These are phyloP conservation scores for Penicillium verhagenii DNA, from an alignment of 495 filamentous ascomycete genomes.

Conservation along the genomic window DNA sequence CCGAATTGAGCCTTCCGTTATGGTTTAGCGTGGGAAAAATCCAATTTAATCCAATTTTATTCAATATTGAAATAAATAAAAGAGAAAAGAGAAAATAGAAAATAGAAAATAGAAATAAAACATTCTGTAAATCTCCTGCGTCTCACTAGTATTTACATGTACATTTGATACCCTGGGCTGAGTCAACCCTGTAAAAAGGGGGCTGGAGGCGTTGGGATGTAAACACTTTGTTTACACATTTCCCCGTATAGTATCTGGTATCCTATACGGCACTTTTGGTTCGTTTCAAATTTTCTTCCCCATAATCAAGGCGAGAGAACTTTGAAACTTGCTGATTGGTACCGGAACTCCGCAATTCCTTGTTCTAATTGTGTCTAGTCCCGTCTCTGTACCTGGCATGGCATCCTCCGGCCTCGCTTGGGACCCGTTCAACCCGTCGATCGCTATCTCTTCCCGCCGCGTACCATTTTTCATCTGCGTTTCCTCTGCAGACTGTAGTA, in stretches of 20 bases:
- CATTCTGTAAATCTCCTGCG: too few species aligned
- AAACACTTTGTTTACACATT: neutral
- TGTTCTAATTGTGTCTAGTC: conserved; percentile 6
- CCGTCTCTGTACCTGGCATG: conserved; percentile 12
- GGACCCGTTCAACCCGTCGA: conserved; percentile 18
- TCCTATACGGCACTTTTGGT: too few species aligned
- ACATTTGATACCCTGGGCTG: too few species aligned
- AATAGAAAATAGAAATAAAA: too few species aligned
- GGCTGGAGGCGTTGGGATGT: too few species aligned
- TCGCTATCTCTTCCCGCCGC: conserved; percentile 25
- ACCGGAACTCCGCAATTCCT: neutral
- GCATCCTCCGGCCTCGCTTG: conserved; percentile 10
- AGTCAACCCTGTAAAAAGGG: too few species aligned
- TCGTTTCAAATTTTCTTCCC: neutral
- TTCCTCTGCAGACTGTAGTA: too few species aligned
- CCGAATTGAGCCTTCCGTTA: neutral
- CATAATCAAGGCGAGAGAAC: too few species aligned
- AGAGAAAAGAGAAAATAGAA: too few species aligned
- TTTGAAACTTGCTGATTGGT: neutral
- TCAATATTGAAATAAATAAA: too few species aligned
- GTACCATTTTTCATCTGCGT: conserved; percentile 7
- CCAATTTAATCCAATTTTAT: too few species aligned
- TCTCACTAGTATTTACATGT: too few species aligned
- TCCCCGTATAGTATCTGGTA: neutral
- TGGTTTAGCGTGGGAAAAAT: neutral